Base-by-base conservation (phyloP, 352 stramenopile genomes). In the Pseudoperonospora humuli region DNA sequence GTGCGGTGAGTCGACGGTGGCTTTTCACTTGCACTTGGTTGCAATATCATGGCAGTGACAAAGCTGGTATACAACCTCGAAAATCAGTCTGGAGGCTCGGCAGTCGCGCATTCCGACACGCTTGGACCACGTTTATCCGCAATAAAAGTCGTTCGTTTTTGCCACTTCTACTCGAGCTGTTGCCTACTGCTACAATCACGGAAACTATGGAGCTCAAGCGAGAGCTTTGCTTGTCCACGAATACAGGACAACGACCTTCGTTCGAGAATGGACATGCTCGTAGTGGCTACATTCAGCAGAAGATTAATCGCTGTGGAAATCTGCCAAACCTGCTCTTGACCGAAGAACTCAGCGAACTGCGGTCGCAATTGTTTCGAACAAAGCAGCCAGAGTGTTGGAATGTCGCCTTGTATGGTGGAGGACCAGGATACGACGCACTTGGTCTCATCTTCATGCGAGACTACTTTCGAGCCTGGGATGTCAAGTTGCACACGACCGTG, bases 261-360 rank as follows among this genome's bases (percentile, higher is more conserved):
- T 86, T 86, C 33, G 60, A 68, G 32, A 82, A 82, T 29, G 39
- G 47, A 10, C 46, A 68, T 7, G 75, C 75, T 33, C 67, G 75
- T 1, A 77, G 71, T 7, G 75, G 75, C 21, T 86, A 86, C 58
- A 79, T 76, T 14, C 50, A 67, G 31, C 54, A 57, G 44, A 86
- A 86, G 44, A 78, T 86, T 48, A 84, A 86, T 23, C 71, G 75
- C 15, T 81, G 70, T n/a, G 58, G 67, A 19, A 86, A 86, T 19
- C 54, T 86, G 41, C 71, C 75, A 7, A 74, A 64, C 39, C 35
- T 84, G 27, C 54, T 86, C 13, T 44, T 86, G 14, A 75, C 69
- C 7, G 43, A 63, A 34, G 58, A 76, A 36, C 65, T 86, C 33
- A 58, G 50, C 24, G 54, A 62, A 14, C 6, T 86, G 28, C 64